Evolutionary conservation across 768 basidiomycete genomes (phyloP).

Genomic region (Termitomyces sp.): DNA sequence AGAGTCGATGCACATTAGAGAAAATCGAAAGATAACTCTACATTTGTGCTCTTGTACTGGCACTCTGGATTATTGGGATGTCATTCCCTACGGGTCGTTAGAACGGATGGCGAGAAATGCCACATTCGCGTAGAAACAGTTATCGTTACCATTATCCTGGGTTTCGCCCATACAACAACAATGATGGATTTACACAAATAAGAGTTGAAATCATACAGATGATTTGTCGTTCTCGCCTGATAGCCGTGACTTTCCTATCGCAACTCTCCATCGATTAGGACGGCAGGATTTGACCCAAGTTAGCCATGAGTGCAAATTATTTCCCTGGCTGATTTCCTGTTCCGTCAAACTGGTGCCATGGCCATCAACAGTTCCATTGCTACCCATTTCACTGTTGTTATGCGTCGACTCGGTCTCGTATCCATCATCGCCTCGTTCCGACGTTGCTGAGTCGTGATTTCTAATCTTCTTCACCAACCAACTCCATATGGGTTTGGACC

Average conservation of each 20-base stretch:
- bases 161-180: too few species aligned
- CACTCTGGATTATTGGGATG: not conserved
- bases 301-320: not conserved
- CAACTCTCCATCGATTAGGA: not conserved
- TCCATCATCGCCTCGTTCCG: not conserved
- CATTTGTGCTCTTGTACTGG: slow-evolving; percentile 26
- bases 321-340: not conserved
- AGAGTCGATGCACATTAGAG: slow-evolving; percentile 14
- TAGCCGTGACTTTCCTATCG: not conserved
- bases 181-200: too few species aligned
- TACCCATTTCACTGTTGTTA: not conserved
- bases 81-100: slow-evolving; percentile 32
- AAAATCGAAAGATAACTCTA: slow-evolving; percentile 40
- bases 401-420: not conserved
- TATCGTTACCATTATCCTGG: too few species aligned
- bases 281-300: not conserved
- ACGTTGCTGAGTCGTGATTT: not conserved
- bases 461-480: not conserved
- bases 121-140: slow-evolving; percentile 45
- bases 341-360: not conserved
- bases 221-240: not conserved
- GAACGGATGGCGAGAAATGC: slow-evolving; percentile 38
- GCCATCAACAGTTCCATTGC: too few species aligned
- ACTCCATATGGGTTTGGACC: not conserved
- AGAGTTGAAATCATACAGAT: not conserved